Base-by-base conservation (phyloP, 31 red algal genomes). In the Odonthalia washingtoniensis region DNA sequence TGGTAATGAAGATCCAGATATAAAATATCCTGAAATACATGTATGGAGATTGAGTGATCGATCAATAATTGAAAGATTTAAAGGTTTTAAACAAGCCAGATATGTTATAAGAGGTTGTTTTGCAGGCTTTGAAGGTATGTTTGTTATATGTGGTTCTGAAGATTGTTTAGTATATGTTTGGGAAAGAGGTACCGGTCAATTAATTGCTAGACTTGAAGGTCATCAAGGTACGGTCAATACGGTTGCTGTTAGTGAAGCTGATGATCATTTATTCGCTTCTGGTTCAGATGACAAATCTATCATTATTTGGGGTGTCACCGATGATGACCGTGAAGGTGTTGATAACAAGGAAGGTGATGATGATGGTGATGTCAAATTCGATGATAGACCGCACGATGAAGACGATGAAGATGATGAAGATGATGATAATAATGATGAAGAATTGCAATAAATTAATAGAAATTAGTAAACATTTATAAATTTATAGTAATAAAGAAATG, bases 61-160 rank as follows among this genome's bases (percentile, higher is more conserved):
- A 46, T 21, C 75, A 46, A 87, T 95, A 75, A 35, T 52, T 65
- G 80, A 90, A 35, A 86, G 57, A 60, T 63, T 90, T 28, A 78
- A 40, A 34, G 92, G 92, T 46, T 90, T 85, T 43, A 84, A 83
- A 68, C 92, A 95, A 83, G 82, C 74, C 41, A 65, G 75, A 73
- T 95, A 78, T 74, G 92, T 95, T 5, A 95, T 95, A 60, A 86
- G 92, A 24, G 84, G 81, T 31, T 95, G 92, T 70, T 95, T 95
- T 40, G 88, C 87, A 30, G 92, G 92, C 31, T 78, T 84, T 37
- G 70, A 90, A 31, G 87, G 90, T 66, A 95, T 95, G 92, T 69
- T 95, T 28, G 92, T 95, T 33, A 80, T 95, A 16, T 90, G 87
- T 73, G 92, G 92, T 6, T 90, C 87, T 1, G 92, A 95, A 76